Evolutionary conservation across 164 flowering plant species (phyloP).

Genomic region (Liquidambar formosana): DNA sequence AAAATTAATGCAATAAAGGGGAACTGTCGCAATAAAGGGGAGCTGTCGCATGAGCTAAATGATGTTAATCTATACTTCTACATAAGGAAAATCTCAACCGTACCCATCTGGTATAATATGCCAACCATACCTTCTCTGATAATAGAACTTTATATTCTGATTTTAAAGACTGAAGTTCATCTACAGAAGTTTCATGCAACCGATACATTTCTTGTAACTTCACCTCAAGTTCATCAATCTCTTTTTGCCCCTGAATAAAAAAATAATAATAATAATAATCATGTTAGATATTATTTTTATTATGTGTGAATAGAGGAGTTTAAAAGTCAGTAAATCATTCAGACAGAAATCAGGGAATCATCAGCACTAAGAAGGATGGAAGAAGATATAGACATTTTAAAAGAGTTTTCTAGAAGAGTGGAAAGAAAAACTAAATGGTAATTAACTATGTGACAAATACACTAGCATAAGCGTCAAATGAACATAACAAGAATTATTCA

Average conservation of each 20-base stretch:
- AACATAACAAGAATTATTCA: too few relatives aligned
- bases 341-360: neutral
- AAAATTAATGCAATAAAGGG: neutral
- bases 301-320: neutral
- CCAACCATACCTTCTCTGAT: constrained; percentile 55
- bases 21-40: neutral
- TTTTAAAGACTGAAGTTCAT: constrained; percentile 51
- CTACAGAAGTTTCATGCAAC: constrained; percentile 39
- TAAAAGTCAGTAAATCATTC: neutral
- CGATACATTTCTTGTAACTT: constrained; percentile 36
- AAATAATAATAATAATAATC: neutral
- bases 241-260: constrained; percentile 35
- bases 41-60: neutral
- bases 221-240: constrained; percentile 34
- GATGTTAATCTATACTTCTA: neutral
- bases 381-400: neutral
- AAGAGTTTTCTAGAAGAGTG: neutral
- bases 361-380: neutral
- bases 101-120: neutral
- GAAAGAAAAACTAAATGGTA: neutral
- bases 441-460: neutral
- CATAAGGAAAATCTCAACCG: neutral
- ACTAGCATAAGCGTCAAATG: neutral
- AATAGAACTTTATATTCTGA: constrained; percentile 39
- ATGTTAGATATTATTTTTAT: neutral